Base-by-base conservation (phyloP, 2,329 filamentous ascomycete genomes). In the Aschersonia sp. region DNA sequence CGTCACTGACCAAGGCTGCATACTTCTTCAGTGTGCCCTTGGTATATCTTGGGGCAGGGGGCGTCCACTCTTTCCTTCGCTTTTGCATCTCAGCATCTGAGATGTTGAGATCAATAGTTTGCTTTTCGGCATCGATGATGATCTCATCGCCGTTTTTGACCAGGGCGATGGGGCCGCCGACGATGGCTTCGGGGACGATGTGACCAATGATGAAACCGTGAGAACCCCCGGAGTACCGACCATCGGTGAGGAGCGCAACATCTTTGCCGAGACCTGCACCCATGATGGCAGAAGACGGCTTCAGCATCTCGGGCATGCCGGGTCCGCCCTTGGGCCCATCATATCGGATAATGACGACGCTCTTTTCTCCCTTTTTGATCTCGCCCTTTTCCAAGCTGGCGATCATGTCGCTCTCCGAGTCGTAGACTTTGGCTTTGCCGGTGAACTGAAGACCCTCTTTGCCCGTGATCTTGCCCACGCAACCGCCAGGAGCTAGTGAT, bases 251-350 rank as follows among this genome's bases (percentile, higher is more conserved):
- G 44, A 87, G 75, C 1, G 83, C 83, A 11, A 86, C 80, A 55
- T 87, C 82, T 57, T 84, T 74, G 55, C 82, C 82, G 42, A 95
- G 76, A 39, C 84, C 84, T 5, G 87, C 87, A 47, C 89, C 89
- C 87, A 95, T 95, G 59, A 95, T 84, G 45, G 88, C 87, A 0
- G 86, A 88, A 47, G 79, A 85, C n/a, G 89, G 87, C 71, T 94
- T 94, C 52, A 95, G 72, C 73, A 94, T 90, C 69, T 95, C 89
- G 32, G 88, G 89, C 83, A 95, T 95, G 49, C 89, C 89, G 1
- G 89, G 89, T 0, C 89, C 89, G 54, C 89, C 89, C 69, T 90
- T 94, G 51, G 89, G 89, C 0, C 89, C 89, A 62, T 95, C 89
- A 63, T 95, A 95, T 46, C 89, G 84, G 57, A 95, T 90, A 48